These are phyloP conservation scores for Fusarium irregulare DNA, from an alignment of 2,329 filamentous ascomycete genomes.

Conservation along the genomic window DNA sequence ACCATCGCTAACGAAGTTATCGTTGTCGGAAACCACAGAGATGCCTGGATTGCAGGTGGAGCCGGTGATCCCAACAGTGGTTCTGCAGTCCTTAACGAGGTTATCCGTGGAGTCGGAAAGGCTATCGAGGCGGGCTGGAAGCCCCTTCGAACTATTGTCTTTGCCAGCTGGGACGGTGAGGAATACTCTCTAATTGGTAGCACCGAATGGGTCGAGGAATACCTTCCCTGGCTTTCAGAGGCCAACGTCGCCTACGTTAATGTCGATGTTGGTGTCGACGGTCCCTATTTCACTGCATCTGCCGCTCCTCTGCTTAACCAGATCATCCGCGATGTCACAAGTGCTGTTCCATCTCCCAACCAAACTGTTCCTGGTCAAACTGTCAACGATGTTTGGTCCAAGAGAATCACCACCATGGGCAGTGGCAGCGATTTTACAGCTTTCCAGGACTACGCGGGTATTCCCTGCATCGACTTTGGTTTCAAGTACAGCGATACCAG, in stretches of 20 bases:
- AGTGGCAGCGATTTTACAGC: slow-evolving; percentile 80
- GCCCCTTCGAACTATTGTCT: slow-evolving; percentile 87
- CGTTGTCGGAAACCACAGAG: slow-evolving; percentile 90
- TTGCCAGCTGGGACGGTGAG: slow-evolving; percentile 84
- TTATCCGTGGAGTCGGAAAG: slow-evolving; percentile 78
- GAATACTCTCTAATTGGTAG: slow-evolving; percentile 89
- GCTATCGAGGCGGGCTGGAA: slow-evolving; percentile 70
- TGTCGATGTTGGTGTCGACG: slow-evolving; percentile 79
- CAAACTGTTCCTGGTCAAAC: slow-evolving; percentile 79
- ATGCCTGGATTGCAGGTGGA: slow-evolving; percentile 90
- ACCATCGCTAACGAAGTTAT: slow-evolving; percentile 86
- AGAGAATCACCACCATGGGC: slow-evolving; percentile 72
- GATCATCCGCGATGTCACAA: slow-evolving; percentile 74
- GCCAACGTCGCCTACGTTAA: slow-evolving; percentile 87
- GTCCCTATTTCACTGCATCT: slow-evolving; percentile 70
- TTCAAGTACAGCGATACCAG: slow-evolving; percentile 60
- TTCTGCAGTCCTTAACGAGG: slow-evolving; percentile 81
- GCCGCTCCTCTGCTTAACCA: slow-evolving; percentile 82
- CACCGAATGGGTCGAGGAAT: slow-evolving; percentile 94
- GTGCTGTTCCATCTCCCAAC: slow-evolving; percentile 75
- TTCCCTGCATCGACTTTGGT: slow-evolving; percentile 73
- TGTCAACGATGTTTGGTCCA: slow-evolving; percentile 75
- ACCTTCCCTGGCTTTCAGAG: slow-evolving; percentile 80
- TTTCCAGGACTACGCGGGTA: slow-evolving; percentile 77
- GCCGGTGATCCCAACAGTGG: slow-evolving; percentile 86